phyloP scores from a whole-genome alignment of 495 filamentous ascomycete genomes.

The Penicillium angulare region DNA sequence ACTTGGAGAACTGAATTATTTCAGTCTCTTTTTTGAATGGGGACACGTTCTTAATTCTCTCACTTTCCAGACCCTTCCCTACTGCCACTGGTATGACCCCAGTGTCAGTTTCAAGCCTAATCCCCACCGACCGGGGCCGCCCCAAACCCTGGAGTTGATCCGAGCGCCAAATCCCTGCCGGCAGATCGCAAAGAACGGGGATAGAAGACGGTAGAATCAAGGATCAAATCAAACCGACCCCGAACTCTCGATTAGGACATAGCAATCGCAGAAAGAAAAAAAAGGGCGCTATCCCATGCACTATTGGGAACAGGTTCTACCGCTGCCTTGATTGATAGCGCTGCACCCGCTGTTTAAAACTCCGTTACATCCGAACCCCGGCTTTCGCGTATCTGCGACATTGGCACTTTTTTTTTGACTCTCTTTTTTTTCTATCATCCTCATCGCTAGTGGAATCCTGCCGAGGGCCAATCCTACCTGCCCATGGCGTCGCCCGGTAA shows the following conservation, averaged over 20 bases:
- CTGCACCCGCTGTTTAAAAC: not conserved
- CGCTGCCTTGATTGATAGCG: too few relatives aligned
- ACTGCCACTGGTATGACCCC: not conserved
- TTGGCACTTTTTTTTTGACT: not conserved
- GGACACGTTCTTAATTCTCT: not conserved
- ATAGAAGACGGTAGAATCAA: constrained; percentile 7
- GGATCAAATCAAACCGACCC: not conserved
- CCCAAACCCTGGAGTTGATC: constrained; percentile 1
- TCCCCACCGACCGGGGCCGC: constrained; percentile 5
- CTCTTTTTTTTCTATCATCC: constrained; percentile 3
- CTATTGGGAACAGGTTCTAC: too few relatives aligned
- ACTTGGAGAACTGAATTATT: too few relatives aligned
- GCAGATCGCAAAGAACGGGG: constrained; percentile 5
- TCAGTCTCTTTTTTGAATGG: too few relatives aligned
- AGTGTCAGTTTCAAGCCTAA: not conserved
- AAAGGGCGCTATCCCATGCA: too few relatives aligned
- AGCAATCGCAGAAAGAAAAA: not conserved
- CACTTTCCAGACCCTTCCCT: too few relatives aligned
- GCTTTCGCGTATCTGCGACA: not conserved
- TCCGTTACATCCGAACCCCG: constrained; percentile 33
- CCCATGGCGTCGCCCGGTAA: constrained; percentile 26
- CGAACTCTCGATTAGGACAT: not conserved
- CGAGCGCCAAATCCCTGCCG: constrained; percentile 4
- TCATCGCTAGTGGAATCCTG: constrained; percentile 14
- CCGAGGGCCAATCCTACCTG: constrained; percentile 6